Evolutionary conservation across 495 filamentous ascomycete genomes (phyloP).

Genomic region (Aspergillus sparsus): DNA sequence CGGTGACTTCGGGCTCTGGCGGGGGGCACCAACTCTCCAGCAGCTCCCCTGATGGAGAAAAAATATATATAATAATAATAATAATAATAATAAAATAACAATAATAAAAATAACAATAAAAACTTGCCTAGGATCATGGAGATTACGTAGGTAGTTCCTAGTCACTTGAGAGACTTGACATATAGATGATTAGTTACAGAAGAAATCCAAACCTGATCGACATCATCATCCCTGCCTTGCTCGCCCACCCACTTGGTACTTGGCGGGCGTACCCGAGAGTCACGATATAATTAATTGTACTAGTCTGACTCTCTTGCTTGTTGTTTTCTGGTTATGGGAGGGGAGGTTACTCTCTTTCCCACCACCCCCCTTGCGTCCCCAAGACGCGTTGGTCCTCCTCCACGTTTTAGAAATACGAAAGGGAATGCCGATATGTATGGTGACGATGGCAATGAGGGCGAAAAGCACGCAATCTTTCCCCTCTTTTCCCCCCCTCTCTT

Average conservation of each 20-base stretch:
- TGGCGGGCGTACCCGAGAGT: no score
- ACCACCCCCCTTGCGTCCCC: conserved; percentile 19
- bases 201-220: conserved; percentile 5
- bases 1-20: no score
- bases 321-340: not conserved
- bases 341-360: not conserved
- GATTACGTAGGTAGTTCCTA: no score
- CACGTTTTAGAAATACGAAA: conserved; percentile 18
- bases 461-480: not conserved
- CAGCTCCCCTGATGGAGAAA: no score
- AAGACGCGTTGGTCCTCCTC: conserved; percentile 6
- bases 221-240: not conserved
- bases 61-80: no score
- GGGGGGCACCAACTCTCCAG: no score
- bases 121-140: no score
- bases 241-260: not conserved
- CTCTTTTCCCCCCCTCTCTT: not conserved
- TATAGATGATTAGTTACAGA: no score
- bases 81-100: no score
- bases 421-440: conserved; percentile 11
- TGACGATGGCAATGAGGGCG: conserved; percentile 12
- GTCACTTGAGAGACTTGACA: no score
- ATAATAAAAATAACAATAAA: no score
- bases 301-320: not conserved
- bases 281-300: no score